Evolutionary conservation across 495 filamentous ascomycete species (phyloP).

Genomic region (Talaromyces nanjingensis): DNA sequence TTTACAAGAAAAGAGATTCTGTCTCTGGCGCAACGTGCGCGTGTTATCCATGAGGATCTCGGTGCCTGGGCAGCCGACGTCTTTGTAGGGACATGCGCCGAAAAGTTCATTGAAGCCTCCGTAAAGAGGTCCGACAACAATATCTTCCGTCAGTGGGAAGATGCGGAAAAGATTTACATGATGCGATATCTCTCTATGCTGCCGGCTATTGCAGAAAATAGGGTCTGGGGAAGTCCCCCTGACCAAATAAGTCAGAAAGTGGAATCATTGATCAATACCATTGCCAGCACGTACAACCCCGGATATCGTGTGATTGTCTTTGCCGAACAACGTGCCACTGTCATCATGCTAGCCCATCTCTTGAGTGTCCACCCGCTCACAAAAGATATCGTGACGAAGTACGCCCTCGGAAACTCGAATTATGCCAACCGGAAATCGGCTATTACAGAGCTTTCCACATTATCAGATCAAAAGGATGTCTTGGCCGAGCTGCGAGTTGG

Average conservation of each 20-base stretch:
- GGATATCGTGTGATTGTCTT: conserved; percentile 71
- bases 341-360: conserved; percentile 58
- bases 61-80: conserved; percentile 68
- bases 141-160: conserved; percentile 6
- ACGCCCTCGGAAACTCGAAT: conserved; percentile 66
- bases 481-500: conserved; percentile 65
- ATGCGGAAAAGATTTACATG: conserved; percentile 55
- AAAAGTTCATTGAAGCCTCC: conserved; percentile 32
- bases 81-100: conserved; percentile 55
- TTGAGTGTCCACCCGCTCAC: conserved; percentile 55
- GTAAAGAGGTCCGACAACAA: conserved; percentile 16
- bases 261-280: conserved; percentile 43
- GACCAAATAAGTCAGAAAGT: conserved; percentile 46
- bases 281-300: conserved; percentile 35
- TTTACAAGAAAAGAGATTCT: conserved; percentile 58
- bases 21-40: conserved; percentile 42
- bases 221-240: not conserved
- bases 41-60: conserved; percentile 54
- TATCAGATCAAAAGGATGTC: conserved; percentile 47
- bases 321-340: conserved; percentile 63
- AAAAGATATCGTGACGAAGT: conserved; percentile 42
- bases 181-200: conserved; percentile 41
- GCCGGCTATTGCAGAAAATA: conserved; percentile 24
- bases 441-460: conserved; percentile 54
- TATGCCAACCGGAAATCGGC: conserved; percentile 36